phyloP scores from a whole-genome alignment of 2,329 filamentous ascomycete genomes.

The Penicillium hesseltinei region DNA sequence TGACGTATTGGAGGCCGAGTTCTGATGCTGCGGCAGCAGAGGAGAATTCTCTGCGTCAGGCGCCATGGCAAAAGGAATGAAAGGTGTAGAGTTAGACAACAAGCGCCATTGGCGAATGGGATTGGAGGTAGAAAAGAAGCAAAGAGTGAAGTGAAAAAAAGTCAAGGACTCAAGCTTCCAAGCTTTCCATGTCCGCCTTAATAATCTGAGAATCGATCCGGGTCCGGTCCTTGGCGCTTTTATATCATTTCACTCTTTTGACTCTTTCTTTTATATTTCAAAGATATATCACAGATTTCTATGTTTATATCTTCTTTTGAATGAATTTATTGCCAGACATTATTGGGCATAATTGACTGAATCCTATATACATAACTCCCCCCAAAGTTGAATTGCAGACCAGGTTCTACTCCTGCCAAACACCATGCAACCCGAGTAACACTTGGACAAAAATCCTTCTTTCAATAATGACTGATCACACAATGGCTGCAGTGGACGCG shows the following conservation, averaged over 20 bases:
- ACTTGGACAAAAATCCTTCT: neutral
- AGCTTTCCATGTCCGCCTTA: constrained; percentile 22
- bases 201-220: constrained; percentile 14
- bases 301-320: neutral
- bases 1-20: constrained; percentile 36
- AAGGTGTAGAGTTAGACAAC: constrained; percentile 14
- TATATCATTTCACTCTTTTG: neutral
- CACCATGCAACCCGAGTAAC: constrained; percentile 9
- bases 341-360: constrained; percentile 1
- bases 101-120: constrained; percentile 11
- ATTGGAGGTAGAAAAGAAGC: constrained; percentile 9
- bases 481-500: constrained; percentile 2
- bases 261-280: neutral
- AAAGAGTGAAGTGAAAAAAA: constrained; percentile 10
- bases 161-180: constrained; percentile 14
- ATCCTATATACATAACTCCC: constrained; percentile 9
- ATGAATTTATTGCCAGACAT: neutral
- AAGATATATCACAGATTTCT: neutral
- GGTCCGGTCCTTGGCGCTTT: constrained; percentile 6
- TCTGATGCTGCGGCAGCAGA: constrained; percentile 40
- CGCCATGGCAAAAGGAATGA: constrained; percentile 28
- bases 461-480: constrained; percentile 4
- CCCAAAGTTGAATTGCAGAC: neutral
- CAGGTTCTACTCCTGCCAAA: constrained; percentile 6
- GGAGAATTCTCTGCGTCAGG: constrained; percentile 44